These are phyloP conservation scores for Graphiopsis chlorocephala DNA, from an alignment of 2,329 filamentous ascomycete genomes.

Conservation along the genomic window DNA sequence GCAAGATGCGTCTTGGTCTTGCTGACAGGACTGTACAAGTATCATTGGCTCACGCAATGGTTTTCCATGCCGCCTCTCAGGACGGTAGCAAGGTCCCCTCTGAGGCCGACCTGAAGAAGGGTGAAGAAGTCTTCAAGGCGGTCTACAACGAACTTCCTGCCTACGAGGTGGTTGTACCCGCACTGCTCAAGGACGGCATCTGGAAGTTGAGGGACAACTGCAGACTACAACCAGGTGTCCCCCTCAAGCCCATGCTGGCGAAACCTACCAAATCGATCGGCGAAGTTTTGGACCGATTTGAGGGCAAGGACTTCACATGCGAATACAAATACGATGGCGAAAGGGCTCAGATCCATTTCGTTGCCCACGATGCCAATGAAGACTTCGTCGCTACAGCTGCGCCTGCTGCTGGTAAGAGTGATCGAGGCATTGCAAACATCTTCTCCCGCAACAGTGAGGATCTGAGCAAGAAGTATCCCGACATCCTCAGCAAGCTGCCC, in stretches of 20 bases:
- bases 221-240: conserved; percentile 89
- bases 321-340: conserved; percentile 99
- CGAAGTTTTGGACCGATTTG: conserved; percentile 94
- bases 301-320: conserved; percentile 92
- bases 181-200: conserved; percentile 82
- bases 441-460: conserved; percentile 98
- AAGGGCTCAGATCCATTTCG: conserved; percentile 96
- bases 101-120: conserved; percentile 74
- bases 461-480: conserved; percentile 94
- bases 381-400: conserved; percentile 62
- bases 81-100: conserved; percentile 67
- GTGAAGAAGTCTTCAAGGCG: conserved; percentile 80
- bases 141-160: conserved; percentile 87
- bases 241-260: conserved; percentile 96
- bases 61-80: conserved; percentile 74
- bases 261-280: conserved; percentile 98
- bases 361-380: conserved; percentile 72
- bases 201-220: conserved; percentile 78
- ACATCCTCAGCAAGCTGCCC: conserved; percentile 83
- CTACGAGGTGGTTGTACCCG: conserved; percentile 91
- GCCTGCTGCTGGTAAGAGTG: conserved; percentile 63
- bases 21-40: conserved; percentile 92
- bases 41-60: conserved; percentile 82
- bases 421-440: conserved; percentile 79
- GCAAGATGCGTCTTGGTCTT: conserved; percentile 85